These are phyloP conservation scores for Pseudozyma sp. DNA, from an alignment of 1,284 basidiomycete species.

Conservation along the genomic window DNA sequence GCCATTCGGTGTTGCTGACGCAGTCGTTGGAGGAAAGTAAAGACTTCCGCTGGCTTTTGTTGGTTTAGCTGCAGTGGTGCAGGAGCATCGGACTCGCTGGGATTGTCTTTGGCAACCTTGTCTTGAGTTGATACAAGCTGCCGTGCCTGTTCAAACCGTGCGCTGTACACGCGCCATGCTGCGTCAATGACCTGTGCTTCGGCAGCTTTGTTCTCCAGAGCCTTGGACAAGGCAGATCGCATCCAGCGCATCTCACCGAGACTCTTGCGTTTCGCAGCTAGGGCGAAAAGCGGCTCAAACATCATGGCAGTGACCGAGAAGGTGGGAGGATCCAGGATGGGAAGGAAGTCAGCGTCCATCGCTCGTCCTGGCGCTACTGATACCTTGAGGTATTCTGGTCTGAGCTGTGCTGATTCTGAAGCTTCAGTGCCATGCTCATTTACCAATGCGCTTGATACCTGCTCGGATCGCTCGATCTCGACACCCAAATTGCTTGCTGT, in stretches of 20 bases:
- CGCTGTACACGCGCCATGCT: constrained; percentile 33
- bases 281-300: constrained; percentile 49
- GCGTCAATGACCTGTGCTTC: constrained; percentile 41
- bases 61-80: constrained; percentile 27
- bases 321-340: constrained; percentile 48
- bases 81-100: background rate
- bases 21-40: constrained; percentile 37
- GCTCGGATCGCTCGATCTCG: constrained; percentile 7
- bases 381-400: constrained; percentile 19
- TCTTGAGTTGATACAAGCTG: constrained; percentile 12
- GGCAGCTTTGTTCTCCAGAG: constrained; percentile 39
- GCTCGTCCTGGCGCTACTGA: constrained; percentile 22
- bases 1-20: constrained; percentile 28
- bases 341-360: constrained; percentile 43
- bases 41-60: constrained; percentile 21
- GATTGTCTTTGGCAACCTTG: background rate
- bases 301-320: constrained; percentile 43
- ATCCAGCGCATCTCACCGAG: constrained; percentile 37
- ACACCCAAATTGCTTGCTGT: constrained; percentile 38
- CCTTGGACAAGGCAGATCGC: constrained; percentile 21
- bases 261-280: constrained; percentile 26
- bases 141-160: constrained; percentile 26
- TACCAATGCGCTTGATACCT: background rate
- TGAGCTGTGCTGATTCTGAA: constrained; percentile 3
- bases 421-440: background rate